Percentiles rank a stretch among this genome's conserved stretches.
phyloP scores from a whole-genome alignment of 2,329 filamentous ascomycete species.

The Calonectria hongkongensis region DNA sequence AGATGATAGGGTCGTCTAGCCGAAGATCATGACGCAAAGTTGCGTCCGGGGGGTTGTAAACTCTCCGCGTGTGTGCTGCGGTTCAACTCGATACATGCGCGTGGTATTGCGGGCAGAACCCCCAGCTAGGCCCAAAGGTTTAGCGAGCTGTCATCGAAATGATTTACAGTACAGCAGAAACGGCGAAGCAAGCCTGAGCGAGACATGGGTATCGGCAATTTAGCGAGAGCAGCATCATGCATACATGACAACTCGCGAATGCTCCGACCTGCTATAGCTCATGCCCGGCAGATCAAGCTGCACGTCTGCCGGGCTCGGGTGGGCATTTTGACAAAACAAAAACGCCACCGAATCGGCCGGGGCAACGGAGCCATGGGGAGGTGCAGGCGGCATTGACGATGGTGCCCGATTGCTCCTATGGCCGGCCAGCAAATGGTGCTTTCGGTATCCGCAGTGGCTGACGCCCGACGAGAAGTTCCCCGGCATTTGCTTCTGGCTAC shows the following conservation, averaged over 20 bases:
- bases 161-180: slow-evolving; percentile 27
- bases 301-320: slow-evolving; percentile 30
- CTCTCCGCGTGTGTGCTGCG: slow-evolving; percentile 27
- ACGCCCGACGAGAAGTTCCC: slow-evolving; percentile 30
- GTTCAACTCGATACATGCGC: slow-evolving; percentile 23
- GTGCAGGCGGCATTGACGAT: slow-evolving; percentile 26
- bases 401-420: slow-evolving; percentile 18
- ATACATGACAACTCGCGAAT: slow-evolving; percentile 21
- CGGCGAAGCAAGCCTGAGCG: slow-evolving; percentile 11
- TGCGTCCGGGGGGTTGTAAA: slow-evolving; percentile 35
- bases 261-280: slow-evolving; percentile 16
- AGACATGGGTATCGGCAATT: slow-evolving; percentile 12
- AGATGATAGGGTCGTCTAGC: slow-evolving; percentile 32
- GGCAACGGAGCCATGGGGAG: slow-evolving; percentile 26
- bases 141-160: slow-evolving; percentile 24
- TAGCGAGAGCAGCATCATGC: slow-evolving; percentile 27
- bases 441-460: slow-evolving; percentile 28
- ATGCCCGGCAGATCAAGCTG: slow-evolving; percentile 27
- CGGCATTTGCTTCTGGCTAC: slow-evolving; percentile 27
- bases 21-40: slow-evolving; percentile 36
- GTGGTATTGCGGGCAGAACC: slow-evolving; percentile 28
- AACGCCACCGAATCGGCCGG: slow-evolving; percentile 30
- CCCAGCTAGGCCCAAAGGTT: slow-evolving; percentile 17
- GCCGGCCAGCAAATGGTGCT: slow-evolving; percentile 5
- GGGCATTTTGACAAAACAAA: slow-evolving; percentile 6